phyloP scores from a whole-genome alignment of 306 rosid genomes.

The Fragaria iinumae region DNA sequence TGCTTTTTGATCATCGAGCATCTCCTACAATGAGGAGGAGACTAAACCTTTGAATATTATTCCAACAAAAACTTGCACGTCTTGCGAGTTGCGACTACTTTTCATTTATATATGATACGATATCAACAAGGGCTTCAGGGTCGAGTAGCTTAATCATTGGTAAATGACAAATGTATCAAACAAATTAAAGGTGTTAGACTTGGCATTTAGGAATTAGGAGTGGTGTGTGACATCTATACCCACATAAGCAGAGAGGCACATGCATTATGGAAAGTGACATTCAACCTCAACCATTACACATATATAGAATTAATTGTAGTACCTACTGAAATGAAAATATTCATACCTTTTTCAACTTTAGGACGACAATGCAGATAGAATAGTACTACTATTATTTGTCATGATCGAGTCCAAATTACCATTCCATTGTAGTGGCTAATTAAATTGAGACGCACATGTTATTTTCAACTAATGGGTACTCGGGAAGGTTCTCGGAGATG shows the following conservation, averaged over 20 bases:
- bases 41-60: too few relatives aligned
- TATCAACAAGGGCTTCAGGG: not conserved
- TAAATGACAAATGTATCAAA: slow-evolving; percentile 1
- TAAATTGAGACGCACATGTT: not conserved
- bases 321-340: not conserved
- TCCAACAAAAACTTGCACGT: too few relatives aligned
- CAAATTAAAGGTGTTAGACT: not conserved
- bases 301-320: not conserved
- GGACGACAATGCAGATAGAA: not conserved
- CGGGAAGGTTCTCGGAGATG: slow-evolving; percentile 2
- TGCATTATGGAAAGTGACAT: not conserved
- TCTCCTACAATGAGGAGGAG: too few relatives aligned
- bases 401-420: not conserved
- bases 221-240: not conserved
- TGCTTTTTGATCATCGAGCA: too few relatives aligned
- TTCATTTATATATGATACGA: too few relatives aligned
- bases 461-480: not conserved
- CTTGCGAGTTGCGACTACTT: too few relatives aligned
- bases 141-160: not conserved
- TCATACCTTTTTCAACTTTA: not conserved
- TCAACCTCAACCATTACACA: not conserved
- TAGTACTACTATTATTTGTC: not conserved
- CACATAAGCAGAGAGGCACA: not conserved
- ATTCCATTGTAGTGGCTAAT: not conserved
- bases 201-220: too few relatives aligned